Evolutionary conservation across 169 alveolate species (phyloP).

Genomic region (Plasmodium sp.): DNA sequence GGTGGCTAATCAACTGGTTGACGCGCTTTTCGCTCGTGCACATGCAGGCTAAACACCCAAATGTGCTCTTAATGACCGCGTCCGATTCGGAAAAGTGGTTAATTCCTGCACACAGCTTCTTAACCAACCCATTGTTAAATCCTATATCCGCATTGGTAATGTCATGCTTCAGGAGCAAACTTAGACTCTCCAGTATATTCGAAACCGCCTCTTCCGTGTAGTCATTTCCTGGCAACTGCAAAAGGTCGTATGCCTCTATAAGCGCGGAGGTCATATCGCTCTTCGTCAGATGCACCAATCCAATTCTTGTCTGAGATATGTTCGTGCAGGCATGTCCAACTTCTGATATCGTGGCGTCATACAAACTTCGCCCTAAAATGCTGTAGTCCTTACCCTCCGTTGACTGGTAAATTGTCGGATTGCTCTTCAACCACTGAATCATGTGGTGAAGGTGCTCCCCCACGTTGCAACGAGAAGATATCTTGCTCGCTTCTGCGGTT

Average conservation of each 20-base stretch:
- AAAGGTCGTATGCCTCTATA: conserved; percentile 9
- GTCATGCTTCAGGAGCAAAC: conserved; percentile 88
- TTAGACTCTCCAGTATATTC: conserved; percentile 79
- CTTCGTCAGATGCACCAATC: conserved; percentile 80
- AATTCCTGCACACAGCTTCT: conserved; percentile 87
- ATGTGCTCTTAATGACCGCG: conserved; percentile 87
- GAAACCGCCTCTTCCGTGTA: conserved; percentile 82
- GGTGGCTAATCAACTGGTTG: conserved; percentile 83
- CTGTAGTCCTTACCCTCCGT: conserved; percentile 70
- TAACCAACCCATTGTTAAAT: conserved; percentile 85
- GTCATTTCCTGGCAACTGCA: conserved; percentile 66
- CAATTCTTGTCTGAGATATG: conserved; percentile 80
- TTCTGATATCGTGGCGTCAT: conserved; percentile 79
- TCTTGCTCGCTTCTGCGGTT: conserved; percentile 81
- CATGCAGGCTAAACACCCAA: conserved; percentile 91
- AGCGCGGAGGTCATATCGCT: conserved; percentile 18
- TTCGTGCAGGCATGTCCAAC: conserved; percentile 76
- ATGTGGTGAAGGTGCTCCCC: conserved; percentile 61
- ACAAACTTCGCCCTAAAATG: conserved; percentile 76
- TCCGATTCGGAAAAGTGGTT: conserved; percentile 87
- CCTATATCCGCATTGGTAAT: conserved; percentile 88
- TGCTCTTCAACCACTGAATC: conserved; percentile 68
- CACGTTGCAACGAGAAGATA: conserved; percentile 80
- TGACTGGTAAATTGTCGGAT: conserved; percentile 45
- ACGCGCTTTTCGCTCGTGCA: conserved; percentile 90